phyloP scores from a whole-genome alignment of 2,329 filamentous ascomycete genomes.

The Claviceps fusiformis region DNA sequence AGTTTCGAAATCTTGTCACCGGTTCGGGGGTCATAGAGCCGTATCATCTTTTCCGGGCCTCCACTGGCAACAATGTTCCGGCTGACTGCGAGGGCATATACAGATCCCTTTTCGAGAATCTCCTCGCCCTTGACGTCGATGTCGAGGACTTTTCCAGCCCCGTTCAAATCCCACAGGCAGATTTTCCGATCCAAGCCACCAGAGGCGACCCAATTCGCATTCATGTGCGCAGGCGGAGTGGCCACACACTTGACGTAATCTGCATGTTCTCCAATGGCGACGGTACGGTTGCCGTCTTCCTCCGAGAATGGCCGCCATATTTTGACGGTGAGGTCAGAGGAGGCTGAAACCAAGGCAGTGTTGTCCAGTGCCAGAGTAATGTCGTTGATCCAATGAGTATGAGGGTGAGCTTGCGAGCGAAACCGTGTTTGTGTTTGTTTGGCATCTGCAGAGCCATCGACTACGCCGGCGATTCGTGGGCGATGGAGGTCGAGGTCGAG shows the following conservation, averaged over 20 bases:
- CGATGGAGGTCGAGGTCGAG: slow-evolving; percentile 53
- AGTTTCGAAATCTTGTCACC: slow-evolving; percentile 92
- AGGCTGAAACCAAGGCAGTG: slow-evolving; percentile 70
- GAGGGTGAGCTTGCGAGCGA: slow-evolving; percentile 53
- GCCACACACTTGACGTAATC: slow-evolving; percentile 96
- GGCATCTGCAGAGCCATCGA: slow-evolving; percentile 15
- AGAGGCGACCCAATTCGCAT: slow-evolving; percentile 78
- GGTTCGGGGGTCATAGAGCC: slow-evolving; percentile 80
- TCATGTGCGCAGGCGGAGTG: slow-evolving; percentile 46
- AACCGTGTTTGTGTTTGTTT: slow-evolving; percentile 38
- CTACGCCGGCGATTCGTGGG: slow-evolving; percentile 11
- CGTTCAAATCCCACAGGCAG: slow-evolving; percentile 84
- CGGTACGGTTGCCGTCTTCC: slow-evolving; percentile 35
- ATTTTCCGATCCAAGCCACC: slow-evolving; percentile 89
- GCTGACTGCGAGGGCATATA: slow-evolving; percentile 77
- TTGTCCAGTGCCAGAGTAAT: slow-evolving; percentile 69
- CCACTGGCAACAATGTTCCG: slow-evolving; percentile 78
- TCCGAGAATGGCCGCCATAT: slow-evolving; percentile 67
- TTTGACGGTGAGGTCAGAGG: slow-evolving; percentile 88
- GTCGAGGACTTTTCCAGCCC: slow-evolving; percentile 71
- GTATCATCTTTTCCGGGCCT: slow-evolving; percentile 83
- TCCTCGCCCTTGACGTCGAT: slow-evolving; percentile 80
- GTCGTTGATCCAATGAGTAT: slow-evolving; percentile 95
- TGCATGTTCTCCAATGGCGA: slow-evolving; percentile 79
- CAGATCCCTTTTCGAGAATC: slow-evolving; percentile 76